Evolutionary conservation across 192 early-diverging fungal species (phyloP).

Genomic region (Lobosporangium transversale): DNA sequence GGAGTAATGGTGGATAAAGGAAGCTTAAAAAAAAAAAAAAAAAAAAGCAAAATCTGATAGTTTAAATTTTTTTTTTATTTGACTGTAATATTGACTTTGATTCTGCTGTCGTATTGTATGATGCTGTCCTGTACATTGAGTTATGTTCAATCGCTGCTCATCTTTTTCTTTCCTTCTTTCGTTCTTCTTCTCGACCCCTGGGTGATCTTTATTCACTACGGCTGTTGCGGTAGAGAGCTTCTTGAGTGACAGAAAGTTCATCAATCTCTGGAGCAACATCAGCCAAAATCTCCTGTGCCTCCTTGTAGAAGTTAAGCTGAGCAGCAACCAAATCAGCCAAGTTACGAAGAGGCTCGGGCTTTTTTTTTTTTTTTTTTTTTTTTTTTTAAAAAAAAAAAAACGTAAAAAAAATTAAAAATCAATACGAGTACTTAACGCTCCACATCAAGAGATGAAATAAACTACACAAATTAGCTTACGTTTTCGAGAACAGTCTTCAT

Average conservation of each 20-base stretch:
- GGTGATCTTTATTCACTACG: conserved; percentile 46
- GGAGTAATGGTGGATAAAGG: too few relatives aligned
- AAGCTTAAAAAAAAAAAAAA: too few relatives aligned
- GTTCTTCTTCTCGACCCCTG: background rate
- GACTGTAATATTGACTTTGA: too few relatives aligned
- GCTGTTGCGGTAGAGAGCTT: conserved; percentile 81
- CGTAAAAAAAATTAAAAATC: background rate
- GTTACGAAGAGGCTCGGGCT: conserved; percentile 84
- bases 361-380: too few relatives aligned
- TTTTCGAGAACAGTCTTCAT: conserved; percentile 94
- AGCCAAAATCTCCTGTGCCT: conserved; percentile 72
- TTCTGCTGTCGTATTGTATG: too few relatives aligned
- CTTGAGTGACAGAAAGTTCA: conserved; percentile 94
- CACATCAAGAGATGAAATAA: too few relatives aligned
- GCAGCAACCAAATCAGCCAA: conserved; percentile 88
- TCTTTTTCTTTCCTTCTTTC: too few relatives aligned
- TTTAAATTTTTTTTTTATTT: too few relatives aligned
- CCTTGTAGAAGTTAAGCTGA: conserved; percentile 89
- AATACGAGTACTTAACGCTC: too few relatives aligned
- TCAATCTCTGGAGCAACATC: conserved; percentile 93
- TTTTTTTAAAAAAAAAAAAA: conserved; percentile 27
- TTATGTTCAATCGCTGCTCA: too few relatives aligned
- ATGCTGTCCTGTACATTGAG: too few relatives aligned
- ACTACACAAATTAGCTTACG: conserved; percentile 56
- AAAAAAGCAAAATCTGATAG: too few relatives aligned